Evolutionary conservation across 495 filamentous ascomycete genomes (phyloP), one percentile per base, ranked within the genome.

Genomic region (Podospora comata): DNA sequence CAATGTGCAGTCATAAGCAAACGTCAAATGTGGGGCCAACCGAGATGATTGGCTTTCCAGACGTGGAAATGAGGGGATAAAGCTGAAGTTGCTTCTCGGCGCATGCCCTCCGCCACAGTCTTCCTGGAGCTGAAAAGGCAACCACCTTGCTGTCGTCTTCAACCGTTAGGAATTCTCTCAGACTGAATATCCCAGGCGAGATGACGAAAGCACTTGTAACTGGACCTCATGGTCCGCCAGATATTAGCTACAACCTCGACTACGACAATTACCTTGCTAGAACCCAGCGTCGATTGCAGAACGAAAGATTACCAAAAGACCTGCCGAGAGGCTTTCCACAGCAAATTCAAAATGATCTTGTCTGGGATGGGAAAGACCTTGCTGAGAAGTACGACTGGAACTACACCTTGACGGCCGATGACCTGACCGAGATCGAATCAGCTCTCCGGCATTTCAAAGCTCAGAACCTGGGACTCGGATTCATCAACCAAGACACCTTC

Each of bases 181-280:
- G 15, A 2, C 39, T 48, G 39, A 11, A 48, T 16, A 16, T 11
- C 39, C 5, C 39, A 39, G 3, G 34, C 7, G 13, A 48, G 15
- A 48, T 48, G 39, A 16, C 39, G 7, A 48, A 11, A 11, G 0
- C 2, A 13, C 6, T n/a, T 20, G n/a, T 23, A n/a, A 60, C 53
- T 26, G 65, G 65, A 26, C 73, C 76, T 11, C 76, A 76, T 13
- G 71, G 69, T 23, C 82, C 84, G 60, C 84, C 85, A 2, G 86
- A 88, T 69, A 89, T 88, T 44, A 71, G 81, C n/a, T 88, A 88
- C 72, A 76, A 81, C 26, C 86, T 86, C 4, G 79, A 88, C 61
- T 80, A 79, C 67, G 79, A 80, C 26, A 88, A 87, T 72, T 88
- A 85, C 72, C 79, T 84, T 62, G 80, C 79, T 6, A 80, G 87